These are phyloP conservation scores for Dactylellina haptotyla DNA, from an alignment of 2,329 filamentous ascomycete species.

Conservation along the genomic window DNA sequence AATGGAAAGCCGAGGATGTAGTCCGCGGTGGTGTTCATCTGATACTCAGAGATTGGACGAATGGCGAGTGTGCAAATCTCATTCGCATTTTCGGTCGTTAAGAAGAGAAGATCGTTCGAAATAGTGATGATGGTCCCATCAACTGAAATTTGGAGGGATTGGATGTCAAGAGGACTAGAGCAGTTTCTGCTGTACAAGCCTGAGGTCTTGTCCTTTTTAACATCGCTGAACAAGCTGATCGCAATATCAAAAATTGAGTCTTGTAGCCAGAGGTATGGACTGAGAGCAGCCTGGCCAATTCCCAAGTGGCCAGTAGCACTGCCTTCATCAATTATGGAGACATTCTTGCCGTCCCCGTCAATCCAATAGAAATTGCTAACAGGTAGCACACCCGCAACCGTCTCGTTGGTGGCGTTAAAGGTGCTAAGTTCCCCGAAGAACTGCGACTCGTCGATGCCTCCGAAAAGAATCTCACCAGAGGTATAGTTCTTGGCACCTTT, in stretches of 20 bases:
- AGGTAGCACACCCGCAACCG: slow-evolving; percentile 11
- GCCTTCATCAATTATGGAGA: slow-evolving; percentile 18
- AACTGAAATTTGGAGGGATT: slow-evolving; percentile 35
- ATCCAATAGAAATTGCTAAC: slow-evolving; percentile 48
- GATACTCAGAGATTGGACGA: slow-evolving; percentile 32
- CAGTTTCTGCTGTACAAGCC: slow-evolving; percentile 24
- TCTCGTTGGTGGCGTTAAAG: slow-evolving; percentile 6
- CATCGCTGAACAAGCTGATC: slow-evolving; percentile 26
- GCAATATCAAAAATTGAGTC: slow-evolving; percentile 39
- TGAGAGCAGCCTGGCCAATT: slow-evolving; percentile 19
- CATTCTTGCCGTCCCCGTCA: slow-evolving; percentile 17
- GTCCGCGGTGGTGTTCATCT: slow-evolving; percentile 7
- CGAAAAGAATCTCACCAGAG: slow-evolving; percentile 32
- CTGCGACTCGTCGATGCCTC: slow-evolving; percentile 35
- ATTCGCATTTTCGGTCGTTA: background rate
- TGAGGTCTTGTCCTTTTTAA: slow-evolving; percentile 5
- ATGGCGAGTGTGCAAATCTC: slow-evolving; percentile 28
- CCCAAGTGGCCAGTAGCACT: slow-evolving; percentile 22
- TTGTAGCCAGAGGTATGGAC: slow-evolving; percentile 46
- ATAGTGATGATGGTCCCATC: slow-evolving; percentile 36
- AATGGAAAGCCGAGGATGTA: slow-evolving; percentile 49
- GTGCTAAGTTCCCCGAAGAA: slow-evolving; percentile 31
- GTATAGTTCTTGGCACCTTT: slow-evolving; percentile 14
- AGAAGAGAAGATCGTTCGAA: slow-evolving; percentile 8
- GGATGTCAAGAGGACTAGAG: slow-evolving; percentile 1